These are phyloP conservation scores for Plantago ovata DNA, from an alignment of 257 asterid species.

Conservation along the genomic window DNA sequence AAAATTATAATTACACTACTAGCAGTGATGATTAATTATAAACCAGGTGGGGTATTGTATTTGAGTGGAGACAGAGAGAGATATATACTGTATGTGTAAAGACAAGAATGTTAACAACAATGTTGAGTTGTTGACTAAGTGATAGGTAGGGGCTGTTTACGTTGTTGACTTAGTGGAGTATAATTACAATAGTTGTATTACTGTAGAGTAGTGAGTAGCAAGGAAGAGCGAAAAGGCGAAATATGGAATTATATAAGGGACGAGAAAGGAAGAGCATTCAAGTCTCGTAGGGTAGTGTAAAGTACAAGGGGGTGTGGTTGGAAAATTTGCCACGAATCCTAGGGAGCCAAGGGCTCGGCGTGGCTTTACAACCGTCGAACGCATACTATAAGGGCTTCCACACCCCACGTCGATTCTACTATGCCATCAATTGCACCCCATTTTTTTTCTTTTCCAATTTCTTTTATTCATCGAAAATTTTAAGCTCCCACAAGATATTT, in stretches of 20 bases:
- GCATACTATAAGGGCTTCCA: conserved; percentile 32
- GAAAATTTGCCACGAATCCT: conserved; percentile 46
- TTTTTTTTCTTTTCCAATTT: background rate
- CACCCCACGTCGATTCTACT: conserved; percentile 34
- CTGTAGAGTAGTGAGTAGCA: conserved; percentile 15
- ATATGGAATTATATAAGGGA: conserved; percentile 16
- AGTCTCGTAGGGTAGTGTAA: conserved; percentile 12
- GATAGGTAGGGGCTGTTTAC: background rate
- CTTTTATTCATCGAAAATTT: background rate
- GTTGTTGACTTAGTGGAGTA: background rate
- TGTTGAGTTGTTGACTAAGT: background rate
- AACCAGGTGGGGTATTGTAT: background rate
- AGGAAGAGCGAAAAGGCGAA: conserved; percentile 1
- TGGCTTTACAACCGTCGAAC: conserved; percentile 53
- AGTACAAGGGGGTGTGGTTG: conserved; percentile 27
- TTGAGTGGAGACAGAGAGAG: background rate
- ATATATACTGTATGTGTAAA: too few species aligned
- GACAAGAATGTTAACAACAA: background rate
- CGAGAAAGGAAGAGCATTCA: background rate
- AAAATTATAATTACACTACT: too few species aligned
- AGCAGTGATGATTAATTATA: too few species aligned
- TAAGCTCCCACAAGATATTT: background rate
- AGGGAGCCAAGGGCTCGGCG: conserved; percentile 28
- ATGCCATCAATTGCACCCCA: background rate
- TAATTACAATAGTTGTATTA: background rate